Base-by-base conservation (phyloP, 495 filamentous ascomycete genomes). In the Aspergillus asperescens region DNA sequence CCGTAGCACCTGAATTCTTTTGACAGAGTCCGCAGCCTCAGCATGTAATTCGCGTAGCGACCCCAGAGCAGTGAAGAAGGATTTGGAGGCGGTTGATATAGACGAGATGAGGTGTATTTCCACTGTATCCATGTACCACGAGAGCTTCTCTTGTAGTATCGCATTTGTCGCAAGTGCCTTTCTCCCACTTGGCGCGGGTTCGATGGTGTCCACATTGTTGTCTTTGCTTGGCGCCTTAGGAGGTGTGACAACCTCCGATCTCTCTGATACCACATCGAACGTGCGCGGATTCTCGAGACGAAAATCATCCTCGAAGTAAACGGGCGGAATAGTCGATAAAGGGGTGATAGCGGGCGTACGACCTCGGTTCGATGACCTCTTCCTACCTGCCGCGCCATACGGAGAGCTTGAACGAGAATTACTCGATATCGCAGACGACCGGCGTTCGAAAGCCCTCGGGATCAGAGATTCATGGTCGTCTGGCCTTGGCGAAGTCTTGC, bases 51-150 rank as follows among this genome's bases (percentile, higher is more conserved):
- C 90, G 48, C 85, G 81, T 38, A 99, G 76, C 1, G 90, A 95
- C 4, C 94, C 92, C 9, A 99, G 72, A 0, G 94, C 93, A 0
- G 89, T 92, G 62, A 99, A 99, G 73, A 99, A 99, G 0, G 91
- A 95, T 7, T 88, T 88, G 1, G 91, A 96, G 1, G 94, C 93
- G 0, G 85, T 90, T 2, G 92, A 95, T 18, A 99, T 97, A 0
- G 90, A 95, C 2, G 88, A 90, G 51, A 99, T 97, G 7, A 99
- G 77, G 64, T 99, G 93, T 44, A 97, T 88, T 62, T 99, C 93
- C 16, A 99, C 88, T 0, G 94, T 99, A 64, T 99, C 93, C 93
- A 99, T 96, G 60, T 99, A 99, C 93, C 93, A 99, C 1, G 92
- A 96, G 3, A 99, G 77, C 64, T 99, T 99, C 62, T 99, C 93